Evolutionary conservation across 495 filamentous ascomycete genomes (phyloP), one percentile per base, ranked within the genome.

Genomic region (Collariella sp.): DNA sequence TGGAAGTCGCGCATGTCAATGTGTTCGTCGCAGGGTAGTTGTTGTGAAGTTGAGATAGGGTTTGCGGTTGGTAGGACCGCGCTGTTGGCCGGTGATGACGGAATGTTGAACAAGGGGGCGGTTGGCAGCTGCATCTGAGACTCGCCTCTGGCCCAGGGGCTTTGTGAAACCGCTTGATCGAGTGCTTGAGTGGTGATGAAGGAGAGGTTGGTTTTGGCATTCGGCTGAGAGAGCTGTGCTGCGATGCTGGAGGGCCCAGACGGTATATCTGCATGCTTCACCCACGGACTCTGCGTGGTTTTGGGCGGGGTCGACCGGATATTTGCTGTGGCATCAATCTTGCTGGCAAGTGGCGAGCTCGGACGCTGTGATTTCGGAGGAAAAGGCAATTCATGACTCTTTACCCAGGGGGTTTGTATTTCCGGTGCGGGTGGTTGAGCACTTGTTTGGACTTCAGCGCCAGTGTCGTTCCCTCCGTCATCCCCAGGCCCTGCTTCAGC

Each of bases 341-440:
- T 35, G n/a, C 4, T 46, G 19, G 9, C 13, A 2, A 11, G 11
- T 3, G 23, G 47, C 1, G 34, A 18, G 7, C 22, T 24, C 3
- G 16, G 36, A 42, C 31, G 10, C n/a, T 4, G 6, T 16, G 20
- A 5, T 43, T 13, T 7, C 45, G 51, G n/a, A 44, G 52, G n/a
- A 50, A 55, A 7, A 11, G 40, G 35, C 10, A 22, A 10, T 24
- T 23, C 7, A 18, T 62, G 60, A 7, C 45, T 60, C n/a, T 35
- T 53, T 34, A 44, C 54, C 65, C 65, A 61, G 10, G 60, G 62
- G 31, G 60, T 65, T 34, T 65, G 62, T 1, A 15, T n/a, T 6
- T 16, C 36, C 3, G 43, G 35, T 20, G 34, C 35, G 5, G 50
- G 36, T 13, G 20, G 9, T 5, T 22, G 9, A 7, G 51, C 35